Evolutionary conservation across 441 rosid species (phyloP).

Genomic region (Metrosideros polymorpha): DNA sequence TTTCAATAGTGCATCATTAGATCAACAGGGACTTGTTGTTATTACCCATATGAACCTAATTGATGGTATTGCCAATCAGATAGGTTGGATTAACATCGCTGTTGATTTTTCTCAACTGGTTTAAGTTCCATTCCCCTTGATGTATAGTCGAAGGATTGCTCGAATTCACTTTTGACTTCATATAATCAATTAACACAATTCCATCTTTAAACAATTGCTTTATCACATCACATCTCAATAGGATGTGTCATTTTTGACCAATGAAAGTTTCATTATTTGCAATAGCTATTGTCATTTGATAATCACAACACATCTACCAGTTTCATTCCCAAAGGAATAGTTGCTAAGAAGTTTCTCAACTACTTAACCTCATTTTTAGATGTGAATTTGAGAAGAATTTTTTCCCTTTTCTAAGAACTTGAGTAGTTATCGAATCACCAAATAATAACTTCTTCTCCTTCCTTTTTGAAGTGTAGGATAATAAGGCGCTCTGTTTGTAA

Average conservation of each 20-base stretch:
- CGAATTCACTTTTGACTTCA: background rate
- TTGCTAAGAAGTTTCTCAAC: background rate
- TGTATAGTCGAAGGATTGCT: too few relatives aligned
- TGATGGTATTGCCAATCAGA: too few relatives aligned
- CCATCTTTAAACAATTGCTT: background rate
- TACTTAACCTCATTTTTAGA: background rate
- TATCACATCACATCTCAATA: background rate
- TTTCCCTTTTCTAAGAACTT: background rate
- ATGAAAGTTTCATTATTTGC: background rate
- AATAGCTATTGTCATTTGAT: too few relatives aligned
- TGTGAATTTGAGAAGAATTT: background rate
- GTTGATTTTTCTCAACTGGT: too few relatives aligned
- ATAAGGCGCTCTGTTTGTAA: background rate
- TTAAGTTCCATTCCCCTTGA: too few relatives aligned
- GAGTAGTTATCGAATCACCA: background rate
- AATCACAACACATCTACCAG: too few relatives aligned
- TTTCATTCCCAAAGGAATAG: background rate
- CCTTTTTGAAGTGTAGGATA: background rate
- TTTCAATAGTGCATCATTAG: too few relatives aligned
- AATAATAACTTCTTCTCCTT: background rate
- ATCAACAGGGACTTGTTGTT: too few relatives aligned
- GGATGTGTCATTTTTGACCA: accelerated
- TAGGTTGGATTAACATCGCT: too few relatives aligned
- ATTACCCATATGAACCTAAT: too few relatives aligned
- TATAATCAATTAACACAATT: background rate